Base-by-base conservation (phyloP, 257 asterid genomes). In the Ehretia macrophylla region DNA sequence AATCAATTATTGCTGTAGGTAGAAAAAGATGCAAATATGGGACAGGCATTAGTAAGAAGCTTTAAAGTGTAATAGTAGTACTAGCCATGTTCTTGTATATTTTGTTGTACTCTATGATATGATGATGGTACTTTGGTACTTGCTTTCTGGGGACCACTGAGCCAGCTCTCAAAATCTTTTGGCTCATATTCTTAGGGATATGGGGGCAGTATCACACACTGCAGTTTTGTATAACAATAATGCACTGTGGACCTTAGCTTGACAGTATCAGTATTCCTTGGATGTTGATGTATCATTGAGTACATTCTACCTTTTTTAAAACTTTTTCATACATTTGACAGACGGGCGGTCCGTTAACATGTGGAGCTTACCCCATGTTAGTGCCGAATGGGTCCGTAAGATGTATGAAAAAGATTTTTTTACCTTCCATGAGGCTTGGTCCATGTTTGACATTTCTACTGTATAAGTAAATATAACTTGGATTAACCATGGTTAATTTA, bases 1-100 rank as follows among this genome's bases (percentile, higher is more conserved):
- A 74, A 58, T 60, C n/a, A n/a, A n/a, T n/a, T n/a, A n/a, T n/a
- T 49, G 58, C 51, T 64, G 82, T 68, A 50, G 48, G 58, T 60
- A 18, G 67, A 48, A 16, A n/a, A 19, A 57, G 66, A 17, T 50
- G 71, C 47, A 55, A 62, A 68, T n/a, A 32, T 8, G 61, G 64
- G 70, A 62, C 54, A 32, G 54, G 53, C 60, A 32, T 45, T n/a
- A 48, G 32, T 38, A 44, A 56, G 17, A 57, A 63, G 27, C 60
- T 40, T 27, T 10, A n/a, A 4, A 14, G 52, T 19, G 35, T 46
- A 32, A 11, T 27, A 27, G 35, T 27, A 27, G 35, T 27, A 27
- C 11, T 20, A 20, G 55, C 35, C 46, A 42, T 13, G 45, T n/a
- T 21, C 22, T 5, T 66, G 65, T 67, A 62, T 48, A 56, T 37